A percentile compares a stretch with the other conserved stretches of the same genome.
Conservation (phyloP, 495 filamentous ascomycete genomes). For the Annulohypoxylon moriforme region DNA sequence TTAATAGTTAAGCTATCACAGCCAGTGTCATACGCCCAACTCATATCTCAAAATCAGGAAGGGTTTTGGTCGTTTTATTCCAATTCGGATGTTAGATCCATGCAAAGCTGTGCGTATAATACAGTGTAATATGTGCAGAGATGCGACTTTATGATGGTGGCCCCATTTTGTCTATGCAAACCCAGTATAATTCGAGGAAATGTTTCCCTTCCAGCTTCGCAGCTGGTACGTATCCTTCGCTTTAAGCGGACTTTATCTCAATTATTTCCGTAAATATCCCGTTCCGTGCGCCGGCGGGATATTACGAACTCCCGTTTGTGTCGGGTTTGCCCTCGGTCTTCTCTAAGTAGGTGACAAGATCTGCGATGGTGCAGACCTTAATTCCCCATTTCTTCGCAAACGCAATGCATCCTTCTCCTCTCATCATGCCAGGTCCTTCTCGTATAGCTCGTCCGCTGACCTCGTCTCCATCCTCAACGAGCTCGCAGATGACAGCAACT, state of each 20-base stretch:
- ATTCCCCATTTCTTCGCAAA: constrained; percentile 92
- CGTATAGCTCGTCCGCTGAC: constrained; percentile 65
- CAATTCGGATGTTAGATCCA: constrained; percentile 15
- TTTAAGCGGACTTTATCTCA: background rate
- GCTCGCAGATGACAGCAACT: constrained; percentile 85
- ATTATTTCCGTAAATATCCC: background rate
- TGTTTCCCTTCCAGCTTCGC: background rate
- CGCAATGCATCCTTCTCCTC: constrained; percentile 85
- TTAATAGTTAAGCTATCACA: background rate
- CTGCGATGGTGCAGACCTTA: constrained; percentile 95
- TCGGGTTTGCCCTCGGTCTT: constrained; percentile 65
- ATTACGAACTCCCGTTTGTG: constrained; percentile 51
- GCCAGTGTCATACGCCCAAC: background rate
- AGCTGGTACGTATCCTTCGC: background rate
- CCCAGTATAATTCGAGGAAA: constrained; percentile 1
- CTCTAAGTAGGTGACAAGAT: constrained; percentile 83
- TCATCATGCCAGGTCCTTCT: constrained; percentile 85
- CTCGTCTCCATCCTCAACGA: constrained; percentile 82
- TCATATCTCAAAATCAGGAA: background rate
- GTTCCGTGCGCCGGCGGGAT: background rate
- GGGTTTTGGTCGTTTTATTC: background rate
- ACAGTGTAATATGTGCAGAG: constrained; percentile 22
- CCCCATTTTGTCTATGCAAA: constrained; percentile 27
- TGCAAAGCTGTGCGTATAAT: constrained; percentile 20
- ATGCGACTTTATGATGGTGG: constrained; percentile 14